phyloP scores from a whole-genome alignment of 2,329 filamentous ascomycete species.

The Thermomyces lanuginosus region DNA sequence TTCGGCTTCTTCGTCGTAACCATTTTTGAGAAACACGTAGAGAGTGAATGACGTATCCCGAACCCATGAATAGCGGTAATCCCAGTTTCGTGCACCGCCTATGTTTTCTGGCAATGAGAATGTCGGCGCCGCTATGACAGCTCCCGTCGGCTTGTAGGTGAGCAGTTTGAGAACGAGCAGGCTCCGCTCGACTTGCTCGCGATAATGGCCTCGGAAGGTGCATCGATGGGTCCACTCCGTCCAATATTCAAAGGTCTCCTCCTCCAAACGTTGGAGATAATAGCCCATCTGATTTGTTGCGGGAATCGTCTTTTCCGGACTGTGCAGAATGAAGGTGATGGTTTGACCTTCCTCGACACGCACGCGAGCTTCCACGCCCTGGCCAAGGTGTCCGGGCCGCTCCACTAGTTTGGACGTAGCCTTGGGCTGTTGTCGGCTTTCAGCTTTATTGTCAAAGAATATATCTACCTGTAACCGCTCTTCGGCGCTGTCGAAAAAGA shows the following conservation, averaged over 20 bases:
- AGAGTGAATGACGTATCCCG: constrained; percentile 63
- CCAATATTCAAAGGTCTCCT: constrained; percentile 57
- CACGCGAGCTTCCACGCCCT: constrained; percentile 47
- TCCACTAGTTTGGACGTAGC: constrained; percentile 41
- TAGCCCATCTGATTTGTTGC: constrained; percentile 42
- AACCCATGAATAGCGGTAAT: constrained; percentile 51
- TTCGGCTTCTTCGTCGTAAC: constrained; percentile 59
- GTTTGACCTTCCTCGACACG: constrained; percentile 49
- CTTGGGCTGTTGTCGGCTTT: constrained; percentile 29
- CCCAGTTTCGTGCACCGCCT: constrained; percentile 43
- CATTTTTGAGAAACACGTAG: constrained; percentile 58
- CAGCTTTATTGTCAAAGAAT: constrained; percentile 45
- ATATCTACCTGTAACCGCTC: constrained; percentile 51
- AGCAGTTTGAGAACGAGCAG: constrained; percentile 60
- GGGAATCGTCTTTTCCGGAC: constrained; percentile 42
- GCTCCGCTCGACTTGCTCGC: constrained; percentile 54
- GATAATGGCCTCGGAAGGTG: constrained; percentile 55
- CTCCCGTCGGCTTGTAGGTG: constrained; percentile 63
- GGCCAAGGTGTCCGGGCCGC: constrained; percentile 38
- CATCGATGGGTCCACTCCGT: constrained; percentile 55
- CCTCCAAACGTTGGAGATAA: constrained; percentile 46
- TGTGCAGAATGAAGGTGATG: constrained; percentile 52
- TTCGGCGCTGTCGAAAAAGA: constrained; percentile 44
- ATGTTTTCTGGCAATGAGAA: constrained; percentile 64
- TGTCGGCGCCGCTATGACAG: constrained; percentile 59